A percentile compares a stretch with the other conserved stretches of the same genome.
Conservation (phyloP, 2,329 filamentous ascomycete genomes). For the Myriosclerotinia scirpicola region DNA sequence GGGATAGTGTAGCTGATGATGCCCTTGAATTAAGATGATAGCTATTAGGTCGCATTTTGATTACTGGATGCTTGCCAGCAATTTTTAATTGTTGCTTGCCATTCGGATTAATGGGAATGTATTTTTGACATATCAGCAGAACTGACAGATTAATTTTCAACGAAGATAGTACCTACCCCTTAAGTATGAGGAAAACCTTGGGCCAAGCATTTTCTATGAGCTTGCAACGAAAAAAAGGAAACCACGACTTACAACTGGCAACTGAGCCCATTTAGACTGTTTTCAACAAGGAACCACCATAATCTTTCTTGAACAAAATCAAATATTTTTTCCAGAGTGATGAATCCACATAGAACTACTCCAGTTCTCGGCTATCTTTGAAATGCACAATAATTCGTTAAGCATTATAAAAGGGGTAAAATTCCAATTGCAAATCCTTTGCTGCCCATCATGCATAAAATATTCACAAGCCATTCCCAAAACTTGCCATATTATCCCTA, state of each 20-base stretch:
- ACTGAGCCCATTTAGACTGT: not conserved
- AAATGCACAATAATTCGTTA: conserved; percentile 1
- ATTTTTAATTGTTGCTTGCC: conserved; percentile 6
- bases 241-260: conserved; percentile 14
- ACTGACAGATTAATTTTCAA: not conserved
- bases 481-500: conserved; percentile 20
- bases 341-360: not conserved
- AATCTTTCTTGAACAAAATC: not conserved
- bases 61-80: conserved; percentile 18
- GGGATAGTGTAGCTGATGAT: conserved; percentile 36
- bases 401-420: conserved; percentile 16
- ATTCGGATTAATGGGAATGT: not conserved
- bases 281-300: not conserved
- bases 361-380: not conserved
- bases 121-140: not conserved
- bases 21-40: conserved; percentile 34
- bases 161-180: not conserved
- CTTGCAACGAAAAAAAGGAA: conserved; percentile 15
- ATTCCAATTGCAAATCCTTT: conserved; percentile 6
- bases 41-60: conserved; percentile 39
- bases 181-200: not conserved
- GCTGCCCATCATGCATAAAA: conserved; percentile 16
- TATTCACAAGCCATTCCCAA: conserved; percentile 20
- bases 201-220: not conserved
- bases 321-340: not conserved